These are phyloP conservation scores for Leishmania arabica DNA, from an alignment of 208 protist species.

Conservation along the genomic window DNA sequence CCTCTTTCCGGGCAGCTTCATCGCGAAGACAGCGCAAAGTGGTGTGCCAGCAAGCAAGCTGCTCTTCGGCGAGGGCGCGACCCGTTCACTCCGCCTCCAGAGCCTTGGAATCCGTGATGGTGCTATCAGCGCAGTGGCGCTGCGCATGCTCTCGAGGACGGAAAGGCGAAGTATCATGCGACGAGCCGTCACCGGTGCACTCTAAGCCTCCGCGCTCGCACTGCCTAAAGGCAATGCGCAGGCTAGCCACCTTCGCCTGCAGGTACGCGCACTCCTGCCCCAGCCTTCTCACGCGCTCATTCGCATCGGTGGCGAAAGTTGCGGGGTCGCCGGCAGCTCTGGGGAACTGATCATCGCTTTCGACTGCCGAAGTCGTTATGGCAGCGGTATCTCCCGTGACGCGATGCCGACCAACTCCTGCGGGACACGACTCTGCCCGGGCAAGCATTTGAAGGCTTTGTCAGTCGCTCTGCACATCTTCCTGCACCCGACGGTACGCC, in stretches of 20 bases:
- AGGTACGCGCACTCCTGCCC: conserved; percentile 19
- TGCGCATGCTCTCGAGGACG: not conserved
- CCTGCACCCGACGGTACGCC: conserved; percentile 12
- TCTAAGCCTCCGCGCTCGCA: not conserved
- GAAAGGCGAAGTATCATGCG: not conserved
- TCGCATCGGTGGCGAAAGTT: not conserved
- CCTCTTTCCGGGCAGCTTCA: conserved; percentile 4
- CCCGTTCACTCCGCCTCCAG: not conserved
- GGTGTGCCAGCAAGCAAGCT: conserved; percentile 16
- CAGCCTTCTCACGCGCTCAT: conserved; percentile 5
- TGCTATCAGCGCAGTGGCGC: not conserved
- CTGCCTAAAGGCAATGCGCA: conserved; percentile 7
- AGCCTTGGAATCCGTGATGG: not conserved
- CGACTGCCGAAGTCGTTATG: not conserved
- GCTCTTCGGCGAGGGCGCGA: conserved; percentile 15
- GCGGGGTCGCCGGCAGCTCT: not conserved
- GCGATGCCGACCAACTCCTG: not conserved
- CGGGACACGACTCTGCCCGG: not conserved
- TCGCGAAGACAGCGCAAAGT: conserved; percentile 11
- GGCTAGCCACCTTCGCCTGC: conserved; percentile 1
- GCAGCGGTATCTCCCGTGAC: not conserved
- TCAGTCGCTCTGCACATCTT: conserved; percentile 9
- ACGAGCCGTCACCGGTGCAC: not conserved
- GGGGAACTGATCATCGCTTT: not conserved
- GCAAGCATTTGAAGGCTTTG: conserved; percentile 7